Conservation (phyloP, 192 early-diverging fungal genomes). For the Entrophospora sp. region DNA sequence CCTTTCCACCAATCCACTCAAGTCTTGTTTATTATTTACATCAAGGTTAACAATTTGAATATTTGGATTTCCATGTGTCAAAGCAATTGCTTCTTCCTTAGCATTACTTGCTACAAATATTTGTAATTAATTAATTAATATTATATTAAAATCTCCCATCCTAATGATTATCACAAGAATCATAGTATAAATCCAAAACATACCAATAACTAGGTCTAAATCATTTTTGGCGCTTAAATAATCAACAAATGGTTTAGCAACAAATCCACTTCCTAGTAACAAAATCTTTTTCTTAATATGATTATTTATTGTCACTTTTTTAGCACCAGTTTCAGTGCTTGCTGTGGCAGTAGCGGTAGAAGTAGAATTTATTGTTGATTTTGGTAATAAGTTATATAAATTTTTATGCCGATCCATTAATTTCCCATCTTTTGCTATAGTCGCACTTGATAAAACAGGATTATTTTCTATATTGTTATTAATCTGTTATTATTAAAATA, state of each 20-base stretch:
- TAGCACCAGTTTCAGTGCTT: no score
- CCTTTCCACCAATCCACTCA: slow-evolving; percentile 55
- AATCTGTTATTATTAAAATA: slow-evolving; percentile 20
- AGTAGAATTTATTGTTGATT: no score
- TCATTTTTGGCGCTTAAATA: slow-evolving; percentile 57
- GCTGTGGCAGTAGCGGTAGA: no score
- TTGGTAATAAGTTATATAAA: slow-evolving; percentile 26
- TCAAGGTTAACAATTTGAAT: slow-evolving; percentile 62
- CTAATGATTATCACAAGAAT: neutral
- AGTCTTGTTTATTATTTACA: slow-evolving; percentile 49
- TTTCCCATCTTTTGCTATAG: slow-evolving; percentile 65
- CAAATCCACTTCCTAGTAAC: slow-evolving; percentile 52
- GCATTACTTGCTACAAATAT: slow-evolving; percentile 61
- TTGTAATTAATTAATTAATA: neutral
- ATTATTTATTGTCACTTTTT: no score
- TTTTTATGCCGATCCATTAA: slow-evolving; percentile 49
- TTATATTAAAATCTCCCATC: neutral
- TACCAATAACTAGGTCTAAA: slow-evolving; percentile 63
- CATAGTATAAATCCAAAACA: slow-evolving; percentile 1
- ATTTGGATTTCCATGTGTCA: slow-evolving; percentile 52
- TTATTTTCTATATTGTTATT: slow-evolving; percentile 47
- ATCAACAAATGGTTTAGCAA: slow-evolving; percentile 85
- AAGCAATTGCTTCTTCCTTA: slow-evolving; percentile 55
- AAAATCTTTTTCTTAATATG: slow-evolving; percentile 32
- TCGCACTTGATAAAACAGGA: slow-evolving; percentile 65